Base-by-base conservation (phyloP, 352 stramenopile genomes). In the Halophytophthora batemanensis region DNA sequence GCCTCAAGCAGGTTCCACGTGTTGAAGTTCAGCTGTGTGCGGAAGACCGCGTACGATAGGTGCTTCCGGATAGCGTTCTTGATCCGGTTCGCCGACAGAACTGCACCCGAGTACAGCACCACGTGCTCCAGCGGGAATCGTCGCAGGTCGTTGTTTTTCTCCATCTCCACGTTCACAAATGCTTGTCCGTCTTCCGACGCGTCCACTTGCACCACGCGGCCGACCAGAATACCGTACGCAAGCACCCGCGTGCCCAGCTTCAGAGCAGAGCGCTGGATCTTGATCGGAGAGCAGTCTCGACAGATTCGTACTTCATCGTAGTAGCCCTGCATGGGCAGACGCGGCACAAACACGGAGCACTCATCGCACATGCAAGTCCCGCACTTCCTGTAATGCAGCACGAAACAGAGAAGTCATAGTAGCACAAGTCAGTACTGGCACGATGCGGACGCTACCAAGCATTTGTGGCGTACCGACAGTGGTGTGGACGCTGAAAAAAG, bases 301-400 rank as follows among this genome's bases (percentile, higher is more conserved):
- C 82, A 93, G 37, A 93, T 88, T n/a, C 78, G 80, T 19, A 93
- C 82, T 46, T 78, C 74, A 18, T 88, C 74, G 53, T 89, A 91
- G 56, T 93, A 93, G 1, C 80, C 82, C 42, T 91, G 80, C 61
- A 93, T 89, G 3, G 82, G 80, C 31, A 93, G 45, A 5, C 81
- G 71, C 2, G 82, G 74, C 12, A 85, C 80, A 45, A 88, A 85
- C 35, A 89, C 74, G 0, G 80, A 90, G 59, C 82, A 93, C 33
- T 90, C 73, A n/a, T 89, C 77, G 38, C 82, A 93, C 71, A 93
- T 89, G 45, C 82, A 91, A 13, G 76, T 91, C 12, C 82, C 80
- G 43, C 82, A 93, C 50, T 93, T 91, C 29, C 76, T 84, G 45
- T 17, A 46, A n/a, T n/a, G 28, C 10, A 14, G 34, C 43, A 13